Conservation (phyloP, 176 grass and related monocot genomes). For the Aegilops sharonensis region DNA sequence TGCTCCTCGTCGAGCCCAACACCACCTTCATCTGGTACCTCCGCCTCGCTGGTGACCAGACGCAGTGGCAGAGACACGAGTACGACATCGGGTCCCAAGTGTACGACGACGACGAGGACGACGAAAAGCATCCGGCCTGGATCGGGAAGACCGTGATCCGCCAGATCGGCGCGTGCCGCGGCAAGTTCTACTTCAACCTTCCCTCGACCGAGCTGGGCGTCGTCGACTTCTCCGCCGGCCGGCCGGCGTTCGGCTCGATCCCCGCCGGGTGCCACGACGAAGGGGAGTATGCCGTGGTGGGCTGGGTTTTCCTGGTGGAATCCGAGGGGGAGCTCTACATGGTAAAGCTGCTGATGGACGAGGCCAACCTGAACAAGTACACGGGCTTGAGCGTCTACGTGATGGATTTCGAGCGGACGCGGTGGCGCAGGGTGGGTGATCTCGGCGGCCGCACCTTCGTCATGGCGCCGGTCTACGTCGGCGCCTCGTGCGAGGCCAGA, state of each 20-base stretch:
- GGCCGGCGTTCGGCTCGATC: not conserved
- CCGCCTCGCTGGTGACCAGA: not conserved
- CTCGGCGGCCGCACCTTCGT: slow-evolving; percentile 16
- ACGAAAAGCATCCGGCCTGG: not conserved
- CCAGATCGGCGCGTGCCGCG: not conserved
- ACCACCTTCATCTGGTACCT: not conserved
- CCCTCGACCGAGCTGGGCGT: not conserved
- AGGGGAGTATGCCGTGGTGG: no score
- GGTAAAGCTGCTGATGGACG: not conserved
- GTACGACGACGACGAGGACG: not conserved
- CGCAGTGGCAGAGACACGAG: not conserved
- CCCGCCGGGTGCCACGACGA: not conserved
- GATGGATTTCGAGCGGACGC: not conserved
- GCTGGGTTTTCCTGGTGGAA: not conserved
- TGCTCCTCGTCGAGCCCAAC: slow-evolving; percentile 1
- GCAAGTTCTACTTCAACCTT: slow-evolving; percentile 14
- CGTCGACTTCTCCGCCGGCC: not conserved
- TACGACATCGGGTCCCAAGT: not conserved
- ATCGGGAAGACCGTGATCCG: not conserved
- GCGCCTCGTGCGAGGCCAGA: not conserved
- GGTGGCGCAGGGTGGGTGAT: not conserved
- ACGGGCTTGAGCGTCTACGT: not conserved
- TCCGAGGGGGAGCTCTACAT: slow-evolving; percentile 18
- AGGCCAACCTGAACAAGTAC: not conserved
- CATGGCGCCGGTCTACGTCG: not conserved